These are phyloP conservation scores for Lecanoromycetidae sp. DNA, from an alignment of 2,329 filamentous ascomycete species.

Conservation along the genomic window DNA sequence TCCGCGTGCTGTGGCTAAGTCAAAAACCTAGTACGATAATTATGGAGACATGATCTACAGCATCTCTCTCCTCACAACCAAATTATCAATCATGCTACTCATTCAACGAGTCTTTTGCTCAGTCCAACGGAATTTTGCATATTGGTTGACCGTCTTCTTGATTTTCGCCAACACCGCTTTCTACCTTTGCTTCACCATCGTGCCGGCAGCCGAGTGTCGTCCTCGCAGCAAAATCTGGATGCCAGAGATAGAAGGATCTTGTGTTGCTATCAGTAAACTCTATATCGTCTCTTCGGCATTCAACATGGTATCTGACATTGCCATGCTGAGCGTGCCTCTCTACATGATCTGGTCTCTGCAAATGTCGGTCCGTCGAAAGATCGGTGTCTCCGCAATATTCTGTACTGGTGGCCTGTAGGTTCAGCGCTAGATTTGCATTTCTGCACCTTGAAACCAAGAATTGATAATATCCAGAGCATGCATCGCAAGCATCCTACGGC, in stretches of 20 bases:
- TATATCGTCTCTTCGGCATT: too few relatives aligned
- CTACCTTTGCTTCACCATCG: constrained; percentile 9
- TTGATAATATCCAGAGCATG: not conserved
- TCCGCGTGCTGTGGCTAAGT: not conserved
- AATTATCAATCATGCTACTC: constrained; percentile 10
- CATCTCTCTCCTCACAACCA: not conserved
- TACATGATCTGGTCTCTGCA: constrained; percentile 15
- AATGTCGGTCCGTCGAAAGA: constrained; percentile 4
- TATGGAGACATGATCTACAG: constrained; percentile 8
- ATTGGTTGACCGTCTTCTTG: not conserved
- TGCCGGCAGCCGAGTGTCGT: not conserved
- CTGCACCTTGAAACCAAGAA: not conserved
- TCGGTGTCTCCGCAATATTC: constrained; percentile 2
- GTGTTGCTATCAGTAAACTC: constrained; percentile 2
- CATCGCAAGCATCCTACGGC: not conserved
- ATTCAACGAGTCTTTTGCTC: constrained; percentile 9
- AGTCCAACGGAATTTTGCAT: not conserved
- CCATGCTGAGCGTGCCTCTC: constrained; percentile 13
- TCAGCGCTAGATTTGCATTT: constrained; percentile 6
- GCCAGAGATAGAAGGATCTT: not conserved
- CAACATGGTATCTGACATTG: constrained; percentile 14
- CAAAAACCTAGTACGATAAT: constrained; percentile 1
- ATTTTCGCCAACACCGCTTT: constrained; percentile 4
- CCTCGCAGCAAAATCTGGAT: constrained; percentile 11
- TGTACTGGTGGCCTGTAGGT: too few relatives aligned